These are phyloP conservation scores for Trametes hirsuta DNA, from an alignment of 1,284 basidiomycete species.

Conservation along the genomic window DNA sequence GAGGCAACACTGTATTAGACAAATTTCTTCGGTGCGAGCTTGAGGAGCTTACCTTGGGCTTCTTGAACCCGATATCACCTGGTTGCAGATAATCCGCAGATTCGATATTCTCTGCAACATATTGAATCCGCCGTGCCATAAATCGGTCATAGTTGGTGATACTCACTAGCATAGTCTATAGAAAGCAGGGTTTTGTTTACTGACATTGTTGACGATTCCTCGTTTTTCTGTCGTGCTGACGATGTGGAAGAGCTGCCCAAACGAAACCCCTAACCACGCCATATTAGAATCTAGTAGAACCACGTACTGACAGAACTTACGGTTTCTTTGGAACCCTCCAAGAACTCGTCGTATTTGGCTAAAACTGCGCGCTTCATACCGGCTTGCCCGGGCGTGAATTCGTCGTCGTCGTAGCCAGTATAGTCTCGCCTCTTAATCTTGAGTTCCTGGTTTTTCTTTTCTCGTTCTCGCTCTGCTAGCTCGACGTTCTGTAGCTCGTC, in stretches of 20 bases:
- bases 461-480: slow-evolving; percentile 84
- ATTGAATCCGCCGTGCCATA: slow-evolving; percentile 8
- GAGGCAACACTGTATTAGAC: slow-evolving; percentile 6
- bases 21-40: slow-evolving; percentile 9
- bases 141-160: slow-evolving; percentile 3
- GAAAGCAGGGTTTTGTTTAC: slow-evolving; percentile 84
- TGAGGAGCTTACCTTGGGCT: slow-evolving; percentile 67
- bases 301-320: slow-evolving; percentile 43
- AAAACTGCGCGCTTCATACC: slow-evolving; percentile 86
- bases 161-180: slow-evolving; percentile 90
- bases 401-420: slow-evolving; percentile 96
- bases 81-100: slow-evolving; percentile 89
- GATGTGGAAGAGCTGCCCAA: slow-evolving; percentile 62
- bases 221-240: slow-evolving; percentile 48
- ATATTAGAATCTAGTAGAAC: background rate
- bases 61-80: slow-evolving; percentile 93
- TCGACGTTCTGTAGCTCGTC: slow-evolving; percentile 97
- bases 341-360: slow-evolving; percentile 93
- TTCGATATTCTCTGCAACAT: slow-evolving; percentile 79
- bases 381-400: slow-evolving; percentile 74
- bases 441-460: slow-evolving; percentile 78
- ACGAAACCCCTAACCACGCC: slow-evolving; percentile 69
- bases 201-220: slow-evolving; percentile 54
- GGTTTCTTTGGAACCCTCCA: slow-evolving; percentile 68
- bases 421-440: slow-evolving; percentile 92